These are phyloP conservation scores for Magnaporthales sp. DNA, from an alignment of 2,329 filamentous ascomycete species.

Conservation along the genomic window DNA sequence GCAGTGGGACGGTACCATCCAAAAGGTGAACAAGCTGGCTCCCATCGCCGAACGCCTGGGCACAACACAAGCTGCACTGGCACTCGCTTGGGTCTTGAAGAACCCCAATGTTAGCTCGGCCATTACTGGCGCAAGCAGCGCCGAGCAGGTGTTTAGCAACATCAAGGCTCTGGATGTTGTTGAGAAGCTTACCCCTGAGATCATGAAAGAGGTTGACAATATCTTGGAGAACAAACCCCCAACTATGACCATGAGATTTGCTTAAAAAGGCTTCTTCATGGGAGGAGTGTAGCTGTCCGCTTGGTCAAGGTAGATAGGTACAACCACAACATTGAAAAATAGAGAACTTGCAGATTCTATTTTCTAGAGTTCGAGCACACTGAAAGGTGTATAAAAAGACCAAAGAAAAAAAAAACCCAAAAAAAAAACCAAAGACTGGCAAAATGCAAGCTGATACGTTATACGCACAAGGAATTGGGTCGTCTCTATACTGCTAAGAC, in stretches of 20 bases:
- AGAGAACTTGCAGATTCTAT: no score
- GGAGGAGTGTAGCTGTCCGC: no score
- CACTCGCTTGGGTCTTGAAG: constrained; percentile 54
- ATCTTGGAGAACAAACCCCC: constrained; percentile 38
- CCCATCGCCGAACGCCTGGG: constrained; percentile 57
- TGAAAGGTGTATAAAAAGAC: no score
- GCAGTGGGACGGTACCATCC: constrained; percentile 41
- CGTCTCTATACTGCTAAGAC: no score
- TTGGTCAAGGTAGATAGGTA: neutral
- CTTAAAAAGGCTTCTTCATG: neutral
- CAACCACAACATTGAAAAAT: neutral
- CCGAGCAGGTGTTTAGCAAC: constrained; percentile 53
- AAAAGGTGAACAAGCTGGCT: constrained; percentile 49
- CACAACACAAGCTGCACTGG: constrained; percentile 45
- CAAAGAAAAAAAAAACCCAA: no score
- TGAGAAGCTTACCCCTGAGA: constrained; percentile 48
- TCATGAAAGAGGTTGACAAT: constrained; percentile 50
- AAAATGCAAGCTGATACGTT: no score
- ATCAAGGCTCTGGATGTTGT: constrained; percentile 41
- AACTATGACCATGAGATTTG: neutral
- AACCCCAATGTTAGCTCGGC: constrained; percentile 54
- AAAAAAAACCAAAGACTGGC: no score
- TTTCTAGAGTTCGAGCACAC: no score
- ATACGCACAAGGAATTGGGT: no score
- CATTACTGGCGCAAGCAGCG: constrained; percentile 51